Conservation (phyloP, 176 grass and related monocot genomes). For the Alopecurus myosuroides region DNA sequence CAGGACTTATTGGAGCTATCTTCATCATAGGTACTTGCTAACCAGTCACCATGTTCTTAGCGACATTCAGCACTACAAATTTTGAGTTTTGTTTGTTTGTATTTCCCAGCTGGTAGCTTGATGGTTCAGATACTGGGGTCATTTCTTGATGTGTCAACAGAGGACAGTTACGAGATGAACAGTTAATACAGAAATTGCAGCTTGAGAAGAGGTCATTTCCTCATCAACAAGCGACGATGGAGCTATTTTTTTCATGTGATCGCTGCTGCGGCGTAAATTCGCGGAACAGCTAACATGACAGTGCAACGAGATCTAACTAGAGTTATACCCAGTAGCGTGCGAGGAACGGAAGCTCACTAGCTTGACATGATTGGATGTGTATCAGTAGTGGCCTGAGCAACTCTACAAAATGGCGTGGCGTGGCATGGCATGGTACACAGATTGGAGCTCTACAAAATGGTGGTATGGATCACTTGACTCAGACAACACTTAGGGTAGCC, state of each 20-base stretch:
- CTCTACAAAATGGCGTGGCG: neutral
- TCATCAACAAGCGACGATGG: neutral
- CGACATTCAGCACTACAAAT: neutral
- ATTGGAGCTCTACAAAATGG: neutral
- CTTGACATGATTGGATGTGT: neutral
- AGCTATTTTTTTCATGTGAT: neutral
- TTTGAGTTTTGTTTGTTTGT: neutral
- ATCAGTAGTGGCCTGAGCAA: neutral
- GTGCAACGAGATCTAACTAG: constrained; percentile 1
- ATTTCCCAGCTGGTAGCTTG: constrained; percentile 45
- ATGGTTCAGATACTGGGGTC: constrained; percentile 48
- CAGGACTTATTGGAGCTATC: constrained; percentile 39
- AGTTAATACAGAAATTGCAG: constrained; percentile 7
- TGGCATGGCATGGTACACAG: neutral
- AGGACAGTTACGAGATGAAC: constrained; percentile 26
- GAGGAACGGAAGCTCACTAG: neutral
- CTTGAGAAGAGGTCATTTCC: neutral
- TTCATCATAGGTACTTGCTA: constrained; percentile 39
- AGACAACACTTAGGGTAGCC: neutral
- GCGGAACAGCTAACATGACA: neutral
- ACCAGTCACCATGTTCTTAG: neutral
- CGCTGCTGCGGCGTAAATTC: neutral
- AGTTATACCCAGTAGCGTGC: neutral
- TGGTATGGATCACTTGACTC: neutral
- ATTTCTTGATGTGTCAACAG: constrained; percentile 12